Evolutionary conservation across 176 grass and related monocot species (phyloP).

Genomic region (Eragrostis curvula): DNA sequence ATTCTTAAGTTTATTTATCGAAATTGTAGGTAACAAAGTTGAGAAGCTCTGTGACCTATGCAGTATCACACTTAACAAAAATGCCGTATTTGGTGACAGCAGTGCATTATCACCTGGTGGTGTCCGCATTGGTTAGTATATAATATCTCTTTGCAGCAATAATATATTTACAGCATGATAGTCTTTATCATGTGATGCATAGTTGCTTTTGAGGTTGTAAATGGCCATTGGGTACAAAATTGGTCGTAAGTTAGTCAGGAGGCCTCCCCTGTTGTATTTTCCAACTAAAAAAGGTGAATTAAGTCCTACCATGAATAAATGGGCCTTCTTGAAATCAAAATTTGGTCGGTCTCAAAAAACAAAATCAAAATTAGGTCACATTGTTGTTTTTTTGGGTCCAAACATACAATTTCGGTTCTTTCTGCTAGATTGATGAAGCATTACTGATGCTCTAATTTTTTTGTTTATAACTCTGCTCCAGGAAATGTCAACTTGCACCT

Average conservation of each 20-base stretch:
- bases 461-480: background rate
- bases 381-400: too few species aligned
- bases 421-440: background rate
- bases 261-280: too few species aligned
- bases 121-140: constrained; percentile 85
- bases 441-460: background rate
- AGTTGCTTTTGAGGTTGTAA: constrained; percentile 1
- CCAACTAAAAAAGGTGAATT: too few species aligned
- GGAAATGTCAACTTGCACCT: background rate
- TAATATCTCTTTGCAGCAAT: background rate
- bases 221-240: background rate
- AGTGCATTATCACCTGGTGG: constrained; percentile 95
- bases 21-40: constrained; percentile 82
- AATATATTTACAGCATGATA: background rate
- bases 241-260: background rate
- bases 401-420: background rate
- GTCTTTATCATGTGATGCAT: background rate
- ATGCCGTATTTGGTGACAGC: constrained; percentile 98
- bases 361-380: too few species aligned
- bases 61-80: constrained; percentile 94
- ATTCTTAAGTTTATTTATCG: constrained; percentile 4
- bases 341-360: too few species aligned
- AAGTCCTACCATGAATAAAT: too few species aligned
- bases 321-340: too few species aligned
- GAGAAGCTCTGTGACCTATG: constrained; percentile 96